Base-by-base conservation (phyloP, 768 basidiomycete genomes). In the Panellus pusillus region DNA sequence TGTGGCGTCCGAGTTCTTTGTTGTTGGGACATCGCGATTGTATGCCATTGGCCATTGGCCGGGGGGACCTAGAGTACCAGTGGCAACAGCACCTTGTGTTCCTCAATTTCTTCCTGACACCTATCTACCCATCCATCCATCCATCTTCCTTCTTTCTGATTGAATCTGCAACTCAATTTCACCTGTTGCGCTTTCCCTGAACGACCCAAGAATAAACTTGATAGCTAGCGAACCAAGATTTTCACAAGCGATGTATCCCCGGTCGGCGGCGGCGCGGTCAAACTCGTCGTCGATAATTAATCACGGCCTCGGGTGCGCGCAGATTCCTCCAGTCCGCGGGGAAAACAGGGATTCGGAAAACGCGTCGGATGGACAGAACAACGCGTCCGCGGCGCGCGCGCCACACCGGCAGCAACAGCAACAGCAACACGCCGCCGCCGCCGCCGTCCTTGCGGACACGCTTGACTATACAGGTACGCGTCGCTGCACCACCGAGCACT, bases 381-480 rank as follows among this genome's bases (percentile, higher is more conserved):
- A 53, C 15, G 29, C 18, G 39, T n/a, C 31, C 52, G 19, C 27
- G 24, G 19, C 8, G 14, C 14, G 11, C 44, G 24, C 28, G 27
- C n/a, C 27, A 4, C 43, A 4, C 24, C 32, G 28, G 18, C 24
- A n/a, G 17, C 43, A 36, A 14, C 49, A 24, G n/a, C 31, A 36
- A 27, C 27, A 6, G 17, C 28, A 45, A n/a, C n/a, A n/a, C n/a
- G n/a, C n/a, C n/a, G n/a, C n/a, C n/a, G 61, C 68, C 44, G 66
- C 68, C n/a, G 71, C 65, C 7, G 65, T 79, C 52, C 61, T 79
- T 19, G 76, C 72, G 7, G 68, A 78, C 50, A 78, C 77, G 6
- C 59, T 75, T 13, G 66, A 81, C 58, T 71, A 76, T 27, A 63
- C 73, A 62, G 68, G 80, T 80, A 65, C 50, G 76, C 32, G 50